Conservation (phyloP, 305 asterid species). For the Solanum aculeatissimum region DNA sequence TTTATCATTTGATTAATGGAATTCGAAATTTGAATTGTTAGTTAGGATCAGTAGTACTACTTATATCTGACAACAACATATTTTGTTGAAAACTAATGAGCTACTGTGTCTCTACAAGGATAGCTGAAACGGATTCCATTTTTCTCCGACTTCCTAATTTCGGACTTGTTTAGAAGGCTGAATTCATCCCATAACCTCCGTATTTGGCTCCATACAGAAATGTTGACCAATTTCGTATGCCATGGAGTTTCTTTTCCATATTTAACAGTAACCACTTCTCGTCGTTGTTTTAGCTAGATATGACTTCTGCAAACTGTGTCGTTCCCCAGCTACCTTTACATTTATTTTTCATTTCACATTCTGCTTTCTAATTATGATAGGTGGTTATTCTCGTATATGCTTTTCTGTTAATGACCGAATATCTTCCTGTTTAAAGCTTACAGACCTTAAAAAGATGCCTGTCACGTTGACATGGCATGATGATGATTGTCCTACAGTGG, state of each 20-base stretch:
- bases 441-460: constrained; percentile 57
- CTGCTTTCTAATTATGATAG: too few species aligned
- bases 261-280: not conserved
- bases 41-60: not conserved
- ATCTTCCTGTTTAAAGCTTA: constrained; percentile 45
- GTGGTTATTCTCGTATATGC: not conserved
- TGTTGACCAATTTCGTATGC: not conserved
- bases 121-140: not conserved
- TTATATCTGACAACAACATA: not conserved
- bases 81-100: too few species aligned
- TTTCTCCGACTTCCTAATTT: not conserved
- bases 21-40: not conserved
- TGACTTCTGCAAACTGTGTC: not conserved
- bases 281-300: not conserved
- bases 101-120: too few species aligned
- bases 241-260: not conserved
- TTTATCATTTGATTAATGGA: not conserved
- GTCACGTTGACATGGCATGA: constrained; percentile 65
- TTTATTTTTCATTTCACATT: not conserved
- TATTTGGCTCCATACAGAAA: not conserved
- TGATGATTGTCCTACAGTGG: constrained; percentile 40
- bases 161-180: not conserved
- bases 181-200: too few species aligned
- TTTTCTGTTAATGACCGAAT: not conserved
- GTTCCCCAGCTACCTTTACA: not conserved